phyloP scores from a whole-genome alignment of 1,139 yeast genomes.

The Magnusiomyces fungicola region DNA sequence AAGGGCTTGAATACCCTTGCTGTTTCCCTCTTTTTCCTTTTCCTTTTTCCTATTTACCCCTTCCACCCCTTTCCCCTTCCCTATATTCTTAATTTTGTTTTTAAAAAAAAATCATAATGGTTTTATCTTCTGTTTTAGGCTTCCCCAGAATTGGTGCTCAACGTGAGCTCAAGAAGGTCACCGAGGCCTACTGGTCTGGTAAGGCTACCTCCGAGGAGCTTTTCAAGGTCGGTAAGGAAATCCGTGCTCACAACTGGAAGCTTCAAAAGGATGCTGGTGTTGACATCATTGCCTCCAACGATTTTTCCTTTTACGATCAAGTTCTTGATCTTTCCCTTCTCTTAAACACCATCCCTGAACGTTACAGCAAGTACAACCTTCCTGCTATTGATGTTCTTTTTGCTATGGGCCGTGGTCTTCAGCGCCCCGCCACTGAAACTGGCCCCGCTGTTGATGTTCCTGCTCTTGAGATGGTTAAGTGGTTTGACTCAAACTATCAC shows the following conservation, averaged over 20 bases:
- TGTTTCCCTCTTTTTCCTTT: not conserved
- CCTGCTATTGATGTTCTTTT: conserved; percentile 87
- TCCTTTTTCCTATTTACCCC: conserved; percentile 4
- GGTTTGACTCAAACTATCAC: conserved; percentile 99
- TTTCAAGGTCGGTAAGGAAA: conserved; percentile 85
- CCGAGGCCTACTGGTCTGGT: conserved; percentile 98
- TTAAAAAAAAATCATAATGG: conserved; percentile 48
- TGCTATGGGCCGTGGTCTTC: conserved; percentile 99
- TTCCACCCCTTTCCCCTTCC: conserved; percentile 1
- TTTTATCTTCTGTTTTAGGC: conserved; percentile 92
- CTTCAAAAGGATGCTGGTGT: conserved; percentile 96
- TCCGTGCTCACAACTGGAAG: conserved; percentile 96
- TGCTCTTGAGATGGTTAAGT: conserved; percentile 98
- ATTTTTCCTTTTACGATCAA: conserved; percentile 97
- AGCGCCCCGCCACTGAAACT: conserved; percentile 88
- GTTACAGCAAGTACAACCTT: conserved; percentile 88
- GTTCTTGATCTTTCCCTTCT: conserved; percentile 86
- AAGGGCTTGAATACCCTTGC: not conserved
- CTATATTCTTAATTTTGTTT: not conserved
- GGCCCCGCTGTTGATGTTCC: conserved; percentile 93
- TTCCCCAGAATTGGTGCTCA: conserved; percentile 97
- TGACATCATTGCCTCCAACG: conserved; percentile 93
- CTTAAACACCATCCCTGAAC: conserved; percentile 93
- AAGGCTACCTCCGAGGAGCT: conserved; percentile 83
- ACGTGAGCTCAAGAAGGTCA: conserved; percentile 97